phyloP scores from a whole-genome alignment of 176 grass and related monocot genomes.

The Microstegium vimineum region DNA sequence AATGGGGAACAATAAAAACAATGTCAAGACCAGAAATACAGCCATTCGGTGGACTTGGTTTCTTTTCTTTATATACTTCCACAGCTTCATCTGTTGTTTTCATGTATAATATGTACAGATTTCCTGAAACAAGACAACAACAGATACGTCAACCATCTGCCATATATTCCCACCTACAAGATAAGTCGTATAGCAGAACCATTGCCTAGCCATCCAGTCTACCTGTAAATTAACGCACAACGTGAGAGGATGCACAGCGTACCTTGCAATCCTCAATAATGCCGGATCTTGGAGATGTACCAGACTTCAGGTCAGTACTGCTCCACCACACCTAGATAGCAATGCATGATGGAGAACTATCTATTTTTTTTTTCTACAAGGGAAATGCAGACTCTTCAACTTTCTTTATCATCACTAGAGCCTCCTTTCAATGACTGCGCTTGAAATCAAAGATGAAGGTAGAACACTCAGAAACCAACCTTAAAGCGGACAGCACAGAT shows the following conservation, averaged over 20 bases:
- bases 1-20: constrained; percentile 18
- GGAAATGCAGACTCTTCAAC: constrained; percentile 6
- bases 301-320: neutral
- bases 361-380: constrained; percentile 2
- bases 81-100: constrained; percentile 19
- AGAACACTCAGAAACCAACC: neutral
- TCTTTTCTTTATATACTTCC: constrained; percentile 13
- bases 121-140: constrained; percentile 17
- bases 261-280: constrained; percentile 15
- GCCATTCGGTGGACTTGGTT: neutral
- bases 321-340: neutral
- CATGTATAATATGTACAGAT: constrained; percentile 37
- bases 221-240: neutral
- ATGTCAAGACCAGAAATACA: constrained; percentile 6
- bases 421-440: constrained; percentile 37
- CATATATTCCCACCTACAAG: neutral
- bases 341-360: constrained; percentile 9
- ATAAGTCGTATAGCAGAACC: neutral
- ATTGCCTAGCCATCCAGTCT: neutral
- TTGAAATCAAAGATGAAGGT: constrained; percentile 7
- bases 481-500: neutral
- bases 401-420: constrained; percentile 31
- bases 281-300: neutral
- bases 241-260: neutral
- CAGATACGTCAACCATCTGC: neutral